phyloP scores from a whole-genome alignment of 257 asterid species.

The Dorcoceras hygrometricum region DNA sequence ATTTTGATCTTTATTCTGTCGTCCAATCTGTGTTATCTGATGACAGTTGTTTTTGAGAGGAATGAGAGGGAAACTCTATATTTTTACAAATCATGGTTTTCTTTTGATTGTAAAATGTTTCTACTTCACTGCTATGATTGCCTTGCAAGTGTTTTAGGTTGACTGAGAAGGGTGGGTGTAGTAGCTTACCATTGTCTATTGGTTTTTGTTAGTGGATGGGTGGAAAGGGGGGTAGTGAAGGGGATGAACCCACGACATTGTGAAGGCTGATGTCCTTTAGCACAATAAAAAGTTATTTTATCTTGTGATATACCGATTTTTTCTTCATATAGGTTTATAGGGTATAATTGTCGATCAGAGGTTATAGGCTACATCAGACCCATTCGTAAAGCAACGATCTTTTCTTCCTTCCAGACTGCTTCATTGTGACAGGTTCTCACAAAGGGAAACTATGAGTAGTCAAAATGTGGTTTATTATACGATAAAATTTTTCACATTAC shows the following conservation, averaged over 20 bases:
- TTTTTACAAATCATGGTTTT: slow-evolving; percentile 6
- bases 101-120: slow-evolving; percentile 1
- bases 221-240: no score
- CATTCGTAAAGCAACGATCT: neutral
- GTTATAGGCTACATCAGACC: neutral
- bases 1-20: slow-evolving; percentile 2
- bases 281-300: no score
- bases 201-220: no score
- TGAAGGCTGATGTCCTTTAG: neutral
- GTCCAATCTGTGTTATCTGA: slow-evolving; percentile 1
- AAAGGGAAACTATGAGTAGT: slow-evolving; percentile 10
- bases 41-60: neutral
- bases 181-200: no score
- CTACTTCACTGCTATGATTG: slow-evolving; percentile 8
- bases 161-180: slow-evolving; percentile 3
- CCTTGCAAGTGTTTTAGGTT: slow-evolving; percentile 11
- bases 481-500: neutral
- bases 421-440: neutral
- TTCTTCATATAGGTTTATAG: neutral
- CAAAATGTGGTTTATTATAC: slow-evolving; percentile 14
- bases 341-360: neutral
- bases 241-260: no score
- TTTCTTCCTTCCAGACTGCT: neutral
- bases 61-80: neutral
- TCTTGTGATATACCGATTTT: neutral